Base-by-base conservation (phyloP, 2,329 filamentous ascomycete genomes). In the Colletotrichum brevisporum region DNA sequence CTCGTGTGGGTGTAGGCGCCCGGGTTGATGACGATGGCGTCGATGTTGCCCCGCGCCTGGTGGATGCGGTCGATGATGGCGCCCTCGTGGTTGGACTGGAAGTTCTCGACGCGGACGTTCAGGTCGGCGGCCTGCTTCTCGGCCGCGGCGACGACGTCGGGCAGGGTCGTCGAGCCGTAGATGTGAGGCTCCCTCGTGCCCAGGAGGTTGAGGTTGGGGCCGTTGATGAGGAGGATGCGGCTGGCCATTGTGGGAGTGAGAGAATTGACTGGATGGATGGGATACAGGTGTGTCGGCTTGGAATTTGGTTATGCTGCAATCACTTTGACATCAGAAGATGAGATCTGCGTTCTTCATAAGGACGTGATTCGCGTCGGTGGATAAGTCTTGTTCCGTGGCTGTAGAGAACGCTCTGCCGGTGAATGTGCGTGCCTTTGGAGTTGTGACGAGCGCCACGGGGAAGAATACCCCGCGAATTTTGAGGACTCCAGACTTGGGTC, bases 181-280 rank as follows among this genome's bases (percentile, higher is more conserved):
- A 94, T 86, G 31, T 89, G 82, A 16, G 92, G 92, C 78, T 95
- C 92, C 24, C 93, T 86, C 13, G 88, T 91, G 43, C 92, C 92
- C 36, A 95, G 87, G 57, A 95, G 90, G 81, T 94, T 94, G 74
- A 95, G 90, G 78, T 95, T 95, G 39, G 92, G 92, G n/a, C 92
- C 92, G 79, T 94, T 94, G 83, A 94, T 89, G 72, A 94, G 84
- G 73, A 94, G 89, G 76, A 94, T 89, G 62, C 75, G 78, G 66
- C 79, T 80, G 39, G 79, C 68, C 78, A 82, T 83, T 53, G 27
- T 74, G 71, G 27, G 47, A 31, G 27, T 13, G 41, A 12, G 12
- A n/a, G 27, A 39, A 10, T 27, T 12, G 48, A 53, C n/a, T 4
- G 43, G 16, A 16, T n/a, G 8, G 39, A 10, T 43, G 27, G 43